A percentile compares a stretch with the other conserved stretches of the same genome.
Evolutionary conservation across 2,329 filamentous ascomycete genomes (phyloP).

Genomic region (Pseudocercospora musae): DNA sequence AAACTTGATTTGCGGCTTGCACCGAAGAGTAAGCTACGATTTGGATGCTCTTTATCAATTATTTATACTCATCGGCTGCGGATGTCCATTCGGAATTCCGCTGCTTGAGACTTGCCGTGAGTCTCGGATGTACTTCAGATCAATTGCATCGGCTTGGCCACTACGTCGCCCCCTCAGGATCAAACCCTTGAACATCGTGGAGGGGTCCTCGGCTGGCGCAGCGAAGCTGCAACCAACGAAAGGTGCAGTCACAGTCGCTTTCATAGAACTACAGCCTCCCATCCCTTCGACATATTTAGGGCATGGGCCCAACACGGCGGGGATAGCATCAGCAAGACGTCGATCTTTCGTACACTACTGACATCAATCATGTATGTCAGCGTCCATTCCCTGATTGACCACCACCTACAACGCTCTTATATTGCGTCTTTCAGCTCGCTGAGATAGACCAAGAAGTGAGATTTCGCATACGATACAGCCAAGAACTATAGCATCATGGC

Average conservation of each 20-base stretch:
- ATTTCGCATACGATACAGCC: neutral
- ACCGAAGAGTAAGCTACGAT: neutral
- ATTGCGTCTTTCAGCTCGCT: neutral
- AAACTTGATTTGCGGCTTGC: neutral
- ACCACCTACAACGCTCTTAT: neutral
- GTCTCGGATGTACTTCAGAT: neutral
- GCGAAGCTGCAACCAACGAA: neutral
- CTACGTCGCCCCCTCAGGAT: neutral
- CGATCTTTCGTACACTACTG: neutral
- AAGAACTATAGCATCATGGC: conserved; percentile 4
- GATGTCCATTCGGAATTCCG: neutral
- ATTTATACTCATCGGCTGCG: neutral
- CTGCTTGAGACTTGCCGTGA: neutral
- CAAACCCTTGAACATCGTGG: neutral
- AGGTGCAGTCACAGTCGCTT: neutral
- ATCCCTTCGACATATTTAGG: neutral
- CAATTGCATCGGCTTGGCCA: neutral
- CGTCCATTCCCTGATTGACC: neutral
- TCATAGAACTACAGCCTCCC: neutral
- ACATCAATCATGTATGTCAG: neutral
- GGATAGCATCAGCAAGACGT: too few relatives aligned
- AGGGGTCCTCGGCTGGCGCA: neutral
- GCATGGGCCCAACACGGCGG: neutral
- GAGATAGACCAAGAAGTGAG: neutral
- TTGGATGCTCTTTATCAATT: neutral